These are phyloP conservation scores for Fusarium continuum DNA, from an alignment of 2,329 filamentous ascomycete genomes.

Conservation along the genomic window DNA sequence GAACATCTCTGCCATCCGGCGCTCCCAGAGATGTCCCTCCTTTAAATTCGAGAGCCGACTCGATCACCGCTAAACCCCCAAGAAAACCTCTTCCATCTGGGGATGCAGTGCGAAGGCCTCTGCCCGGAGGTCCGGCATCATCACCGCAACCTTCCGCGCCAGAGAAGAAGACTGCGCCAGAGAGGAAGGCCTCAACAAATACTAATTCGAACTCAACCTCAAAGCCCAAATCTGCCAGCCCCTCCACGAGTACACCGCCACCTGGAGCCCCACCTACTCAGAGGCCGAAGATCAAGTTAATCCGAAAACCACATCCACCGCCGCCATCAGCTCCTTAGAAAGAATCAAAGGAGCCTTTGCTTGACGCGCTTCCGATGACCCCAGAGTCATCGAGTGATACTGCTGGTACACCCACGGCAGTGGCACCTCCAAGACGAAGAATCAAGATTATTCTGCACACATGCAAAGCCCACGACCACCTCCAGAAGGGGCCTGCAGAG, in stretches of 20 bases:
- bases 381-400: background rate
- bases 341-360: background rate
- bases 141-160: slow-evolving; percentile 37
- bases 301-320: slow-evolving; percentile 47
- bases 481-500: background rate
- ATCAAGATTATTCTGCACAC: background rate
- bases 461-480: background rate
- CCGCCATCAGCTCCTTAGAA: slow-evolving; percentile 40
- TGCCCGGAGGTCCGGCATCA: slow-evolving; percentile 44
- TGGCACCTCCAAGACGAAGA: background rate
- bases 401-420: background rate
- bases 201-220: slow-evolving; percentile 32
- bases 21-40: slow-evolving; percentile 41
- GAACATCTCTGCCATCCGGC: slow-evolving; percentile 49
- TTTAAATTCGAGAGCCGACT: slow-evolving; percentile 41
- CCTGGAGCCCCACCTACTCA: slow-evolving; percentile 32
- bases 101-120: slow-evolving; percentile 44
- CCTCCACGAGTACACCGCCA: slow-evolving; percentile 38
- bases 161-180: too few relatives aligned
- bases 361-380: background rate
- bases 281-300: slow-evolving; percentile 51
- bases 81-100: slow-evolving; percentile 50
- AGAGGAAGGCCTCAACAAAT: slow-evolving; percentile 43
- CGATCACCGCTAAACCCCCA: slow-evolving; percentile 48
- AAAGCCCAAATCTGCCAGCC: slow-evolving; percentile 38